Base-by-base conservation (phyloP, 2,329 filamentous ascomycete genomes). In the Tolypocladium pustulatum region DNA sequence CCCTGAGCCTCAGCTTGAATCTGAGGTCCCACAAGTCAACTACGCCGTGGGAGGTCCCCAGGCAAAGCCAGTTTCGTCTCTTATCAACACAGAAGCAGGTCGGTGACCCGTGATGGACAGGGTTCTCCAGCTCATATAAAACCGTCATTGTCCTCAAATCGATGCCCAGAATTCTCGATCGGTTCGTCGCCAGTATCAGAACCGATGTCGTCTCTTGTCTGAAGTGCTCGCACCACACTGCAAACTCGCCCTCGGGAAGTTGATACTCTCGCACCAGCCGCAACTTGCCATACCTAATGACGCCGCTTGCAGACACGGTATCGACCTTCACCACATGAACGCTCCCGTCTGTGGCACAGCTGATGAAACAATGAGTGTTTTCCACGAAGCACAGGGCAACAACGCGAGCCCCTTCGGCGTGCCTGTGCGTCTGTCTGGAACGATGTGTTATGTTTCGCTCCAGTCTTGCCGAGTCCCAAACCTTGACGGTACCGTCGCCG, bases 11-110 rank as follows among this genome's bases (percentile, higher is more conserved):
- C 65, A 97, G 83, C 64, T 86, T 88, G 78, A 99, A 99, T n/a
- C 94, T 88, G 46, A 99, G 79, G 72, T 99, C 94, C 94, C 94
- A 99, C 1, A 99, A 81, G 69, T 96, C 89, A 9, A 99, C 78
- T 34, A 97, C 87, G 40, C 95, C 94, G 69, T 97, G 92, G 0
- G 91, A 90, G 0, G 95, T 99, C 40, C 92, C 94, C 0, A 97
- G 76, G 1, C 96, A 81, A 3, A 99, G 78, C 94, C 94, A 99
- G 68, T 94, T 91, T 56, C 89, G 87, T 68, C 87, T 90, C 59
- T 85, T 83, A 67, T 97, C 91, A 37, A 96, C 81, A 66, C 89
- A 93, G 72, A 99, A 97, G 64, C 90, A 94, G 0, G 90, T 97
- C 1, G 91, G 90, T 0, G 87, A 90, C 15, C 94, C 94, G 68